A percentile compares a stretch with the other conserved stretches of the same genome.
Conservation (phyloP, 176 grass and related monocot species). For the Cenchrus purpureus region DNA sequence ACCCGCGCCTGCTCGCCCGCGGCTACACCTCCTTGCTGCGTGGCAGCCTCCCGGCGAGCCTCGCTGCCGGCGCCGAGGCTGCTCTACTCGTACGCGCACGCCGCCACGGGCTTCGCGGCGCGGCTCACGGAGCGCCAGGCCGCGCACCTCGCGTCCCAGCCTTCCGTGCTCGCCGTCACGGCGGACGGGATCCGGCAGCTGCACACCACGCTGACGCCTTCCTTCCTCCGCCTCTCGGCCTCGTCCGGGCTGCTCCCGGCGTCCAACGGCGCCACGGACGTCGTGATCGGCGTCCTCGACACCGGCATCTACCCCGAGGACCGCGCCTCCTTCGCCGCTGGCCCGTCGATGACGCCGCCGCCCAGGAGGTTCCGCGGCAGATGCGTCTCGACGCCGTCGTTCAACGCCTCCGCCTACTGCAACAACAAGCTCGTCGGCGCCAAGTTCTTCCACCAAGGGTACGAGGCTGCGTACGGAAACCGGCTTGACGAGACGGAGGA, state of each 20-base stretch:
- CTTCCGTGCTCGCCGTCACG: not conserved
- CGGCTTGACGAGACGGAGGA: slow-evolving; percentile 27
- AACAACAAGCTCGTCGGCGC: slow-evolving; percentile 58
- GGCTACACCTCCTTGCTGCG: not conserved
- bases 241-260: not conserved
- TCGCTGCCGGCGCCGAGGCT: not conserved
- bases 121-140: slow-evolving; percentile 22
- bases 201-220: slow-evolving; percentile 44
- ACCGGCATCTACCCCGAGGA: slow-evolving; percentile 29
- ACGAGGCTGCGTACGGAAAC: not conserved
- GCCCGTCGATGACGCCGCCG: not conserved
- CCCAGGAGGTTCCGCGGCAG: slow-evolving; percentile 25
- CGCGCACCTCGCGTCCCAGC: not conserved
- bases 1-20: not conserved
- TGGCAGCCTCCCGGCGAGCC: not conserved
- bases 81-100: slow-evolving; percentile 37
- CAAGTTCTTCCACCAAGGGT: slow-evolving; percentile 19
- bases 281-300: slow-evolving; percentile 27
- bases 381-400: slow-evolving; percentile 19
- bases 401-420: slow-evolving; percentile 32
- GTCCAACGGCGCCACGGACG: slow-evolving; percentile 1
- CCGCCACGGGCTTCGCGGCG: slow-evolving; percentile 35
- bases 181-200: not conserved
- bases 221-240: slow-evolving; percentile 27
- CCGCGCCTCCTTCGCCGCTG: slow-evolving; percentile 26